Base-by-base conservation (phyloP, 345 rosid species). In the Heritiera fomes region DNA sequence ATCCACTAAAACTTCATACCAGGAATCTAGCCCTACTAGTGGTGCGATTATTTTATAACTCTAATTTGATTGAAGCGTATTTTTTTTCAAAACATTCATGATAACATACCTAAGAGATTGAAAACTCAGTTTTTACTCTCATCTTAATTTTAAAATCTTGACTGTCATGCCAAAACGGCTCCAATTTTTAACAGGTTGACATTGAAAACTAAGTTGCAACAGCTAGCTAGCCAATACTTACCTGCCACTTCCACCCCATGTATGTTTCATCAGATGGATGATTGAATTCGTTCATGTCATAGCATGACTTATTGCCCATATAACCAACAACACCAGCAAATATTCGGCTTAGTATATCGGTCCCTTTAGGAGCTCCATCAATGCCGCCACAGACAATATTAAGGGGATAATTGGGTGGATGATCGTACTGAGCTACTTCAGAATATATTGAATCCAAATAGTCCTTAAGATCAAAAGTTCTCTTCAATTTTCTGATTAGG, bases 191-290 rank as follows among this genome's bases (percentile, higher is more conserved):
- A 50, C 17, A 13, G 55, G 55, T 50, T 50, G 18, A 50, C 5
- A 50, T 13, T 50, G 17, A 14, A 4, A 4, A 50, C 55, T 50
- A 50, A 47, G 30, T 20, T 1, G 53, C 34, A 46, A 11, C 53
- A 45, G 2, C 38, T 65, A 71, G 43, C 14, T 50, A 15, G 34
- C 20, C n/a, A 71, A 15, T 23, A 56, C 32, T 61, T 68, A 89
- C 90, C 92, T 89, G 90, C 92, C 92, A 86, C 40, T 49, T 76
- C 86, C 89, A 89, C 1, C 85, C 88, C 28, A 72, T 41, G 70
- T 9, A 45, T 64, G 84, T 63, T 58, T 82, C 64, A 59, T 82
- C 64, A 41, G 75, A 46, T 7, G 80, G 82, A 70, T 40, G 53
- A 8, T 46, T 9, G 32, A 45, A 83, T 52, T 70, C 68, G 52